Conservation (phyloP, 768 basidiomycete species). For the Filobasidium floriforme region DNA sequence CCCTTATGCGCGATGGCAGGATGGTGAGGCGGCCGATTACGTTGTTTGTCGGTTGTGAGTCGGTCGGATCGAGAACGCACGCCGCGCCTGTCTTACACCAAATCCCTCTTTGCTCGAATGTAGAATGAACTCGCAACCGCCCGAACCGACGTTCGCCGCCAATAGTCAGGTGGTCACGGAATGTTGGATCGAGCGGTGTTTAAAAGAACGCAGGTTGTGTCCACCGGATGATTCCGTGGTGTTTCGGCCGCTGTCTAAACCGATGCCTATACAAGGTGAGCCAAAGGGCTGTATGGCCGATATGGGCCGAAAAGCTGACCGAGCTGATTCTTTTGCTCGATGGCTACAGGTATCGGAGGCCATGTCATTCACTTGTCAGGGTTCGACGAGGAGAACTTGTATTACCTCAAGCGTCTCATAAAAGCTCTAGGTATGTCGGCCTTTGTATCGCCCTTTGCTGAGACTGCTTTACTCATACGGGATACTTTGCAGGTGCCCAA, state of each 20-base stretch:
- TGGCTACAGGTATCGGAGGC: constrained; percentile 45
- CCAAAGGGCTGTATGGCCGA: no score
- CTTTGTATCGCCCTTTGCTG: background rate
- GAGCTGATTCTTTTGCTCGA: background rate
- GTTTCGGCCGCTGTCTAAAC: constrained; percentile 59
- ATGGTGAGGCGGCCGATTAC: constrained; percentile 35
- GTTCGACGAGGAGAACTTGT: constrained; percentile 59
- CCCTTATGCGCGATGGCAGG: constrained; percentile 26
- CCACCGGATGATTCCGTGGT: constrained; percentile 60
- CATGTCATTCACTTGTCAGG: constrained; percentile 67
- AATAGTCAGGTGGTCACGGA: constrained; percentile 58
- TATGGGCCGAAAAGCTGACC: no score
- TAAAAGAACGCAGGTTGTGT: constrained; percentile 67
- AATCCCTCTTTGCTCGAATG: background rate
- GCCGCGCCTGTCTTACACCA: no score
- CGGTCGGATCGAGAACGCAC: no score
- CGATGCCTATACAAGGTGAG: constrained; percentile 57
- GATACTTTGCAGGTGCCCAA: background rate
- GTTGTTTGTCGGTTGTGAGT: constrained; percentile 38
- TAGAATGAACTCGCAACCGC: constrained; percentile 8
- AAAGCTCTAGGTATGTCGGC: constrained; percentile 57
- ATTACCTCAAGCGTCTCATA: constrained; percentile 59
- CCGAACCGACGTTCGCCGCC: background rate
- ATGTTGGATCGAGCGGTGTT: constrained; percentile 85
- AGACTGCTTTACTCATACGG: no score